Conservation (phyloP, 257 asterid genomes). For the Euphrasia confusa region DNA sequence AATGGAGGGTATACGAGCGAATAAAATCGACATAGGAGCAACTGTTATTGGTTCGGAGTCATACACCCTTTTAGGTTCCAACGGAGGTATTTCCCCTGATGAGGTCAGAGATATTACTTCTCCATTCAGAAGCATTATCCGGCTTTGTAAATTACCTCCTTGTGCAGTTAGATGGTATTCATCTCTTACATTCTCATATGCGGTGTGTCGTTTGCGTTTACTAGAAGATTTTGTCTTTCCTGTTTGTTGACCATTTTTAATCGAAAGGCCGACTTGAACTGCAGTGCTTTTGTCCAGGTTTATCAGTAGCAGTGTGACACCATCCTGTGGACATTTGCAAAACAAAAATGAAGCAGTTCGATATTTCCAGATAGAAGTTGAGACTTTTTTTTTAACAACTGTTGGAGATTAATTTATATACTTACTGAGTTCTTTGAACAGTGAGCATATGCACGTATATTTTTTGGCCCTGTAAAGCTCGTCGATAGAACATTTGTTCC, state of each 20-base stretch:
- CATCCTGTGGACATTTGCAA: constrained; percentile 35
- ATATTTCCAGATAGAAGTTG: constrained; percentile 34
- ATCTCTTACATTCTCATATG: constrained; percentile 31
- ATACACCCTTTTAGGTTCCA: constrained; percentile 43
- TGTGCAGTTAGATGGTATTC: constrained; percentile 77
- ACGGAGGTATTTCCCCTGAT: constrained; percentile 52
- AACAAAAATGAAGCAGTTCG: not conserved
- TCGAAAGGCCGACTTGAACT: constrained; percentile 43
- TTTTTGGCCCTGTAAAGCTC: constrained; percentile 44
- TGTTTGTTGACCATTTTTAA: not conserved
- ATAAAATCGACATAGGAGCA: constrained; percentile 70
- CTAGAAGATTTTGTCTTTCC: not conserved
- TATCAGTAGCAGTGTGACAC: constrained; percentile 64
- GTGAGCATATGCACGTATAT: constrained; percentile 69
- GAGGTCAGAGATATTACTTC: constrained; percentile 40
- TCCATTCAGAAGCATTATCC: constrained; percentile 64
- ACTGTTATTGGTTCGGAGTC: constrained; percentile 41
- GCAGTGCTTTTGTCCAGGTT: constrained; percentile 56
- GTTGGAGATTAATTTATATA: not conserved
- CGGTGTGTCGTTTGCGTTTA: not conserved
- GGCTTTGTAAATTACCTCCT: constrained; percentile 73
- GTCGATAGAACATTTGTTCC: constrained; percentile 63
- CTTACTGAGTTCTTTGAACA: constrained; percentile 75
- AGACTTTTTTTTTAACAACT: no score
- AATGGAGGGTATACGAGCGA: constrained; percentile 50